Evolutionary conservation across 495 filamentous ascomycete species (phyloP), one percentile per base, ranked within the genome.

Genomic region (Cairneyella variabilis): DNA sequence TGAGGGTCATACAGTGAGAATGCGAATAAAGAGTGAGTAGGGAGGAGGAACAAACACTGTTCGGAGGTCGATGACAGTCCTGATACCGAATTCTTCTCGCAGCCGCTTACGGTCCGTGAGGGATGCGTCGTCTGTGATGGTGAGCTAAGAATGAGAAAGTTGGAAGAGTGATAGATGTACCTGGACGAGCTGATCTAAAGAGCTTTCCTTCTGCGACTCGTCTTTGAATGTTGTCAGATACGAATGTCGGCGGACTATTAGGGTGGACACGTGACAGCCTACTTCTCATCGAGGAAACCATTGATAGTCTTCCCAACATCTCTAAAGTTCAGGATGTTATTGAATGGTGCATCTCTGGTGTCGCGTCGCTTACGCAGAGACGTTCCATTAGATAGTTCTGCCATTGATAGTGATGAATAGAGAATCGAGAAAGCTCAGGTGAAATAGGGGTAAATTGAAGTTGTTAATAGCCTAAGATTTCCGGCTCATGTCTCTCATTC

Each of bases 291-390:
- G 17, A 75, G 59, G 37, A 76, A 74, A 20, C 73, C 65, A 53
- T 93, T 93, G 51, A 91, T 72, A 11, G 82, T 83, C 49, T 75
- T 70, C n/a, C 84, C 90, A 50, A 93, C 85, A 76, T 95, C 90
- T 30, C 90, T 83, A 68, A 95, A 91, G 64, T 95, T 93, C 65
- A 88, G 72, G 54, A 92, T 80, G 36, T 75, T 82, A 46, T 86
- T 74, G 55, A 91, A 83, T 0, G 63, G 43, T 10, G 3, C 10
- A 25, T 47, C 22, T 23, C 25, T 48, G 8, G 23, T 20, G 5
- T 34, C 17, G 16, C 20, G n/a, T 58, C 47, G 64, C 64, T 32
- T 23, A 25, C n/a, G n/a, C n/a, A n/a, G n/a, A n/a, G n/a, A n/a
- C n/a, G n/a, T n/a, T n/a, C n/a, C n/a, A n/a, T n/a, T n/a, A n/a